Percentiles rank a stretch among this genome's conserved stretches.
Evolutionary conservation across 352 stramenopile genomes (phyloP).

Genomic region (Blastocystis sp.): DNA sequence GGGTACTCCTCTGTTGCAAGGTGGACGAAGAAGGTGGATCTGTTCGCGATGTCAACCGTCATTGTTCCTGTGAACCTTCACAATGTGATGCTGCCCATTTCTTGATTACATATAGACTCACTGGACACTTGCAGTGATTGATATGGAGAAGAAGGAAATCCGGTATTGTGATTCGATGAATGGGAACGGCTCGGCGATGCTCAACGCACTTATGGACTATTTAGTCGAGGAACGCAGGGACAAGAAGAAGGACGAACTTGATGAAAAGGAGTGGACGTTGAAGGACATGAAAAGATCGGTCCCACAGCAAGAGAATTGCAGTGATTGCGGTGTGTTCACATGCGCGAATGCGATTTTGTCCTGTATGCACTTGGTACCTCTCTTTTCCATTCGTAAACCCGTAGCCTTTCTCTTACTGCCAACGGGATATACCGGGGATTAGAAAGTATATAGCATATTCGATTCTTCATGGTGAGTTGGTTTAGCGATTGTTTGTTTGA

Average conservation of each 20-base stretch:
- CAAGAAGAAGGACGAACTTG: neutral
- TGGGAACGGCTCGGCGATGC: neutral
- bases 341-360: constrained; percentile 31
- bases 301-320: constrained; percentile 62
- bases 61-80: constrained; percentile 76
- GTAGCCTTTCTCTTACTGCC: constrained; percentile 47
- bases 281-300: constrained; percentile 2
- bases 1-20: constrained; percentile 75
- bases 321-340: constrained; percentile 63
- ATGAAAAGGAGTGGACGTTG: constrained; percentile 9
- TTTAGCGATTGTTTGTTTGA: neutral
- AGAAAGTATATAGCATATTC: constrained; percentile 61
- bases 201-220: constrained; percentile 30
- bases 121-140: constrained; percentile 46
- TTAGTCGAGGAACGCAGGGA: constrained; percentile 1
- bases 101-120: constrained; percentile 25
- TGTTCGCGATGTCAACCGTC: constrained; percentile 76
- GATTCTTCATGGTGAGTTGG: constrained; percentile 51
- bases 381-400: neutral
- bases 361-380: neutral
- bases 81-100: constrained; percentile 4
- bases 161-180: constrained; percentile 61
- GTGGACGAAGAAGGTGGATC: constrained; percentile 76
- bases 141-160: constrained; percentile 61
- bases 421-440: constrained; percentile 23